Conservation (phyloP, 2,329 filamentous ascomycete species). For the Trichoderma sp. region DNA sequence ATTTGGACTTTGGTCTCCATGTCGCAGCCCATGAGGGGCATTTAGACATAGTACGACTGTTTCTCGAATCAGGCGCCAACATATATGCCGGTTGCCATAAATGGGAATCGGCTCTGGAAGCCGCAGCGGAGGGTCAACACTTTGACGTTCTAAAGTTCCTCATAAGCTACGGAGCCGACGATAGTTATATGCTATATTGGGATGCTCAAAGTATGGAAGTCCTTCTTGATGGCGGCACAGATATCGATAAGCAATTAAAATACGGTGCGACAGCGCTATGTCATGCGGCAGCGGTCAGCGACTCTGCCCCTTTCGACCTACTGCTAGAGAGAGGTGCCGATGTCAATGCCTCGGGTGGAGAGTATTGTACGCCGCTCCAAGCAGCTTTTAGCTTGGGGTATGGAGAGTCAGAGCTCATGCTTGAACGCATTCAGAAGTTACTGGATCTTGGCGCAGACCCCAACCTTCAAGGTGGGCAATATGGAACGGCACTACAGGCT, state of each 20-base stretch:
- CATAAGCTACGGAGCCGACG: neutral
- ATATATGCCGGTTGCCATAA: neutral
- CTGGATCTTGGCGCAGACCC: neutral
- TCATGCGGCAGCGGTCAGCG: fast-evolving
- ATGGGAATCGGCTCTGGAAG: neutral
- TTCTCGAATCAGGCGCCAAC: neutral
- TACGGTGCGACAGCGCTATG: neutral
- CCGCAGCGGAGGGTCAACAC: neutral
- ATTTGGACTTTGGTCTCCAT: neutral
- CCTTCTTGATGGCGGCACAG: neutral
- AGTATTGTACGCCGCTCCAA: neutral
- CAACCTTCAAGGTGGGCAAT: neutral
- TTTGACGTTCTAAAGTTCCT: neutral
- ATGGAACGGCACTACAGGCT: neutral
- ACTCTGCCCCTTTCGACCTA: neutral
- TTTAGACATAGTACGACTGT: neutral
- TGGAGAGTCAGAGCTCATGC: too few relatives aligned
- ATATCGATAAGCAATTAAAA: neutral
- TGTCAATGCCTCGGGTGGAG: neutral
- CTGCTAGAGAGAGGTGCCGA: neutral
- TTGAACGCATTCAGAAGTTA: neutral
- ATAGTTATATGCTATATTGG: neutral
- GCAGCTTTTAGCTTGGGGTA: neutral
- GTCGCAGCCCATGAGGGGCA: neutral
- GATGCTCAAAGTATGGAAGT: neutral